phyloP scores from a whole-genome alignment of 495 filamentous ascomycete genomes.

The Sporormia fimetaria region DNA sequence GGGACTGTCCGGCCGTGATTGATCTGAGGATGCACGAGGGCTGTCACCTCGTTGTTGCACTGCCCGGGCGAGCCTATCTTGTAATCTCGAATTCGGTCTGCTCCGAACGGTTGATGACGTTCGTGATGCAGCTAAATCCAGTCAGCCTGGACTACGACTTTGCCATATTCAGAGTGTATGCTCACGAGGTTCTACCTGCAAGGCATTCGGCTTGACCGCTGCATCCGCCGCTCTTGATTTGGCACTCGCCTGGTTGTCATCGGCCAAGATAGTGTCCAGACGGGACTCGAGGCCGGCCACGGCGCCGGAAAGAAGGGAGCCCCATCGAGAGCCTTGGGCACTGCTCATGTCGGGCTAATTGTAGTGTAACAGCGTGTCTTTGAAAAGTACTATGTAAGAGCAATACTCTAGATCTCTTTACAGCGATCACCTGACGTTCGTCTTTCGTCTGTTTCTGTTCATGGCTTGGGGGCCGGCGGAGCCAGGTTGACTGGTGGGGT shows the following conservation, averaged over 20 bases:
- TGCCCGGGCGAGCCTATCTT: slow-evolving; percentile 71
- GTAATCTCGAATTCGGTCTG: slow-evolving; percentile 61
- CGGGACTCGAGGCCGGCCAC: slow-evolving; percentile 89
- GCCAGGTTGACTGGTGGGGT: slow-evolving; percentile 14
- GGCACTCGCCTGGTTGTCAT: slow-evolving; percentile 43
- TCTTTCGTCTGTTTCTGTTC: slow-evolving; percentile 17
- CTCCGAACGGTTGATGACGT: slow-evolving; percentile 35
- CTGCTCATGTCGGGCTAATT: slow-evolving; percentile 13
- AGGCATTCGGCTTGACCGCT: slow-evolving; percentile 19
- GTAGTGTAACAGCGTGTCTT: not conserved
- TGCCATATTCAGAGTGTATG: not conserved
- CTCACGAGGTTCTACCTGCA: slow-evolving; percentile 22
- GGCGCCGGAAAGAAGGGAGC: slow-evolving; percentile 79
- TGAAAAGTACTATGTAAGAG: not conserved
- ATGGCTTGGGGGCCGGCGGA: slow-evolving; percentile 14
- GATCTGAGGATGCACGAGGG: slow-evolving; percentile 23
- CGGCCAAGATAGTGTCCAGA: slow-evolving; percentile 82
- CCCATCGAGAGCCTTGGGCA: slow-evolving; percentile 49
- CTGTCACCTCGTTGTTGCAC: slow-evolving; percentile 34
- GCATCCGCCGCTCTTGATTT: slow-evolving; percentile 28
- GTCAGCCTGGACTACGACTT: slow-evolving; percentile 5
- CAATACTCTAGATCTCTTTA: slow-evolving; percentile 1
- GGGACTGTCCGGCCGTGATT: slow-evolving; percentile 23
- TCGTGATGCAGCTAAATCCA: too few species aligned
- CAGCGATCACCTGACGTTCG: slow-evolving; percentile 12